Conservation (phyloP, 768 basidiomycete genomes). For the Basidioascus undulatus region DNA sequence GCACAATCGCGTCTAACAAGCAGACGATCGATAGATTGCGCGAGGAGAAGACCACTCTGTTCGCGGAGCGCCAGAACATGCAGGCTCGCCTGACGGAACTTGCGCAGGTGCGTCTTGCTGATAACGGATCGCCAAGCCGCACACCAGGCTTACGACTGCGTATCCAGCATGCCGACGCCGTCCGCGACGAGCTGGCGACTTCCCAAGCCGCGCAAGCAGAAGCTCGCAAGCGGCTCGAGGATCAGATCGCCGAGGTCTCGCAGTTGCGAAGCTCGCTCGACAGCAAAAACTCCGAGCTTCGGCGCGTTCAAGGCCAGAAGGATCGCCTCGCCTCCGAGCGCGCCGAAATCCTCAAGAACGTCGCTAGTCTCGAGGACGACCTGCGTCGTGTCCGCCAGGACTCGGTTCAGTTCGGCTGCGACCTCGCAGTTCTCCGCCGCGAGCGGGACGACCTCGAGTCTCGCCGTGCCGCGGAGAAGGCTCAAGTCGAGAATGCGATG, state of each 20-base stretch:
- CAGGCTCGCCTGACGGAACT: conserved; percentile 41
- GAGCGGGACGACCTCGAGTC: conserved; percentile 30
- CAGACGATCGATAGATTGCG: no score
- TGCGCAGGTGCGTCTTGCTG: conserved; percentile 30
- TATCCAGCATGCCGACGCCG: conserved; percentile 32
- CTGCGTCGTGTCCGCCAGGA: conserved; percentile 48
- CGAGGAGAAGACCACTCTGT: conserved; percentile 46
- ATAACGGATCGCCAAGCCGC: no score
- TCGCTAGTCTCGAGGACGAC: conserved; percentile 46
- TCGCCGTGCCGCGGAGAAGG: conserved; percentile 21
- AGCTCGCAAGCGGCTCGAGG: conserved; percentile 46
- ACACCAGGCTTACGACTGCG: not conserved
- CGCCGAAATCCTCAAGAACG: conserved; percentile 36
- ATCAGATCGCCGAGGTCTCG: conserved; percentile 45
- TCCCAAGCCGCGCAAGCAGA: conserved; percentile 45
- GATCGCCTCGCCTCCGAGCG: conserved; percentile 36
- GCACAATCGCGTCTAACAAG: no score
- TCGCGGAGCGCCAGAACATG: conserved; percentile 43
- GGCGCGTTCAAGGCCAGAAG: conserved; percentile 39
- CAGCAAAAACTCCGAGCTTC: conserved; percentile 26
- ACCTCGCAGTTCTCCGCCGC: conserved; percentile 37
- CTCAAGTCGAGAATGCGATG: conserved; percentile 27
- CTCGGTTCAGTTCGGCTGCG: conserved; percentile 52
- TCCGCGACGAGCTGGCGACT: conserved; percentile 34
- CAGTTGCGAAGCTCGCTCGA: conserved; percentile 23